Evolutionary conservation across 2,329 filamentous ascomycete genomes (phyloP).

Genomic region (Stagonosporopsis vannaccii): DNA sequence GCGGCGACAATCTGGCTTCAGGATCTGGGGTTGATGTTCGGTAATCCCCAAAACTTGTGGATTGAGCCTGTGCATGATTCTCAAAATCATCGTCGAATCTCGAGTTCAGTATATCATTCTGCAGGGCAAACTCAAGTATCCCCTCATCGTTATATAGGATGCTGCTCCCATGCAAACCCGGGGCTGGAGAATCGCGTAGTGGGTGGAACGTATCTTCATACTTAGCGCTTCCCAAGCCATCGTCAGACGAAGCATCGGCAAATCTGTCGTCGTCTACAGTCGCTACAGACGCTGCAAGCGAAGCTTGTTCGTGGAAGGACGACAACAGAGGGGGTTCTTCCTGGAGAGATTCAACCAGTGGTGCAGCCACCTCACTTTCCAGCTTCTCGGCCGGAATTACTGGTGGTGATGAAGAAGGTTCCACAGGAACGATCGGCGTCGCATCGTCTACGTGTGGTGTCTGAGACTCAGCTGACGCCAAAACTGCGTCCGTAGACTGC

Average conservation of each 20-base stretch:
- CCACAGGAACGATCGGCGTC: background rate
- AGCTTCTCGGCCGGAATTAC: conserved; percentile 2
- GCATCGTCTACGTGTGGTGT: background rate
- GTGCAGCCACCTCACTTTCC: background rate
- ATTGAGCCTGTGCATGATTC: conserved; percentile 9
- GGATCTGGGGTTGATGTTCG: conserved; percentile 23
- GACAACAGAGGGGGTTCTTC: conserved; percentile 2
- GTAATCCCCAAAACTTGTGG: conserved; percentile 9
- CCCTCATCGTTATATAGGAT: conserved; percentile 46
- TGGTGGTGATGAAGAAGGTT: conserved; percentile 7
- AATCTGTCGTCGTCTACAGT: conserved; percentile 52
- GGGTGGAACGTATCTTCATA: conserved; percentile 19
- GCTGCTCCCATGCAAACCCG: conserved; percentile 37
- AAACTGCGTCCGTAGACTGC: conserved; percentile 16
- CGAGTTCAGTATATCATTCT: conserved; percentile 42
- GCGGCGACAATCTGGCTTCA: conserved; percentile 18
- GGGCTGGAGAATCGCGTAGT: conserved; percentile 15
- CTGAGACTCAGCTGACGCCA: background rate
- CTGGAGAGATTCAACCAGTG: background rate
- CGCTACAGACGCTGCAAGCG: conserved; percentile 32
- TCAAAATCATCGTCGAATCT: conserved; percentile 26
- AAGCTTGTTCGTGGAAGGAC: background rate
- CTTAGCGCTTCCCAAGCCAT: conserved; percentile 30
- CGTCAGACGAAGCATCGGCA: conserved; percentile 52
- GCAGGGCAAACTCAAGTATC: conserved; percentile 43